Evolutionary conservation across 2,329 filamentous ascomycete species (phyloP).

Genomic region (Ophiostoma triangulosporum): DNA sequence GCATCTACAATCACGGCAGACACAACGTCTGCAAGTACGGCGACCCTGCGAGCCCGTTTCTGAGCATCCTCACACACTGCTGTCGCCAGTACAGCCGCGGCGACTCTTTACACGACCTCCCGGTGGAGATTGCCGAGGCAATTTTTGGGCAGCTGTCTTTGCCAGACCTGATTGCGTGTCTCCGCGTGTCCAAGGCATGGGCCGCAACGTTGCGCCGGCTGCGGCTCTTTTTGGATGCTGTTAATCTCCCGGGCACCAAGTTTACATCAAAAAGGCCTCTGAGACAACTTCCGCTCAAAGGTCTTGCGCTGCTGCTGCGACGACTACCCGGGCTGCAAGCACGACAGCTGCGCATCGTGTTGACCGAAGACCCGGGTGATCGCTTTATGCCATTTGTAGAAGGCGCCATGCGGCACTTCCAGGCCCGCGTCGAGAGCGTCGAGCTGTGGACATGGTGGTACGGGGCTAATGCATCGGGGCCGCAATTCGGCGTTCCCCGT

Average conservation of each 20-base stretch:
- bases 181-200: slow-evolving; percentile 8
- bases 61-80: slow-evolving; percentile 3
- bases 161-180: slow-evolving; percentile 2
- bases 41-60: neutral
- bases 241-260: neutral
- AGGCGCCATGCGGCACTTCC: neutral
- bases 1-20: slow-evolving; percentile 12
- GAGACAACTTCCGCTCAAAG: neutral
- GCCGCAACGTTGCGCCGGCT: neutral
- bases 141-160: slow-evolving; percentile 9
- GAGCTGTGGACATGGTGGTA: slow-evolving; percentile 3
- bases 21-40: slow-evolving; percentile 9
- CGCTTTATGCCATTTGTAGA: neutral
- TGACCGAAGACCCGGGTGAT: neutral
- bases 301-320: slow-evolving; percentile 1
- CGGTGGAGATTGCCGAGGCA: slow-evolving; percentile 8
- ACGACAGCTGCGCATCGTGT: neutral
- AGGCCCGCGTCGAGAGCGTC: neutral
- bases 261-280: neutral
- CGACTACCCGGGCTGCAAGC: slow-evolving; percentile 2
- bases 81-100: slow-evolving; percentile 4
- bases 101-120: slow-evolving; percentile 10
- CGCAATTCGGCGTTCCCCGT: neutral
- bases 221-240: neutral
- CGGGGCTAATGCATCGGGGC: neutral